Conservation (phyloP, 345 rosid species). For the Citrus cavaleriei region DNA sequence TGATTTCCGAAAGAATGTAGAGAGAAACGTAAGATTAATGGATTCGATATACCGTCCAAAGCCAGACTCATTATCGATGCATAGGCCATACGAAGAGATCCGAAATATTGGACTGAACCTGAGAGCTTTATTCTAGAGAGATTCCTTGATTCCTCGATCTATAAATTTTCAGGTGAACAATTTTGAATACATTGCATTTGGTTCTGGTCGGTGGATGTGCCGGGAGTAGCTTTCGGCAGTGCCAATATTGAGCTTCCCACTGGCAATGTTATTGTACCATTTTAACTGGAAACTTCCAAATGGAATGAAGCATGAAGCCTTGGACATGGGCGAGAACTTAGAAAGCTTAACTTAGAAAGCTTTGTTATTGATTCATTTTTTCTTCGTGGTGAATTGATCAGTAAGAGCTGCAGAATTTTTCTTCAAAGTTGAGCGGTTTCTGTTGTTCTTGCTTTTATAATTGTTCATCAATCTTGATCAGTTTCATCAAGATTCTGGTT, state of each 20-base stretch:
- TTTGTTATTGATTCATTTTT: too few relatives aligned
- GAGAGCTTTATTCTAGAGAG: background rate
- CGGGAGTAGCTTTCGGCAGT: background rate
- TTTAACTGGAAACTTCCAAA: background rate
- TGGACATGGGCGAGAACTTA: background rate
- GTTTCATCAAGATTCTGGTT: too few relatives aligned
- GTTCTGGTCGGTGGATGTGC: background rate
- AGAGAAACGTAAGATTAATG: background rate
- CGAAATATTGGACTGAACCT: background rate
- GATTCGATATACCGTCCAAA: background rate
- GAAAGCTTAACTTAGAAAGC: too few relatives aligned
- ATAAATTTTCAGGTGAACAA: too few relatives aligned
- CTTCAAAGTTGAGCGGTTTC: too few relatives aligned
- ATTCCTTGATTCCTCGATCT: background rate
- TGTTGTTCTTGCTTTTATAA: too few relatives aligned
- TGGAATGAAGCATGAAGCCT: background rate
- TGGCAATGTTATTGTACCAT: background rate
- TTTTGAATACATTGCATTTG: background rate
- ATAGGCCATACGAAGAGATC: background rate
- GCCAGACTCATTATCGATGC: background rate
- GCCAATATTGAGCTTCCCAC: background rate
- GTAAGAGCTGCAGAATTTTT: too few relatives aligned
- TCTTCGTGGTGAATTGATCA: too few relatives aligned
- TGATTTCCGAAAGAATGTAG: background rate
- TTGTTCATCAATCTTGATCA: too few relatives aligned